Evolutionary conservation across 2,329 filamentous ascomycete species (phyloP).

Genomic region (Cryphonectria carpinicola): DNA sequence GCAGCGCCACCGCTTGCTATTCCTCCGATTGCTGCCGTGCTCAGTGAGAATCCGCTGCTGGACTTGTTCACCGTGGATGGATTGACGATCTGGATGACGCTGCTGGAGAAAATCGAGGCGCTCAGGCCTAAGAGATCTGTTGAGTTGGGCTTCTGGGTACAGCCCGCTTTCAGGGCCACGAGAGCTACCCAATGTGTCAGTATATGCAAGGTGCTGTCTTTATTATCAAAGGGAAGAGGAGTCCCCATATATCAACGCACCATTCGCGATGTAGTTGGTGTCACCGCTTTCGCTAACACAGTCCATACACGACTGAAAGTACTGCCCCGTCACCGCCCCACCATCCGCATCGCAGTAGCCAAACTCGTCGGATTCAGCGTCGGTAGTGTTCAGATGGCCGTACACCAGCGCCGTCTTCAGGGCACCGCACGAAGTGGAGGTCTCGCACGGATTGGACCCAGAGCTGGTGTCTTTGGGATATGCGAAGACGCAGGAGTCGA

Average conservation of each 20-base stretch:
- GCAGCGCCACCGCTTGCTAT: conserved; percentile 47
- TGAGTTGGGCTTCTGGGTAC: conserved; percentile 49
- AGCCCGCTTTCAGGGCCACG: conserved; percentile 55
- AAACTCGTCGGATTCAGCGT: conserved; percentile 4
- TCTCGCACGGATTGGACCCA: conserved; percentile 54
- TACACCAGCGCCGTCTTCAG: conserved; percentile 47
- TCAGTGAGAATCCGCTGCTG: not conserved
- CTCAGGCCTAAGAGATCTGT: conserved; percentile 46
- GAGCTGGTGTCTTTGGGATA: conserved; percentile 52
- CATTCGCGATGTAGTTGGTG: conserved; percentile 53
- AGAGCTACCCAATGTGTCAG: conserved; percentile 44
- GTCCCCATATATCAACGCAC: conserved; percentile 39
- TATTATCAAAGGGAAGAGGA: too few species aligned
- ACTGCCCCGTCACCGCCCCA: conserved; percentile 39
- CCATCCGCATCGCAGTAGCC: conserved; percentile 39
- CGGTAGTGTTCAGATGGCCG: conserved; percentile 36
- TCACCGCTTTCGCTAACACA: conserved; percentile 50
- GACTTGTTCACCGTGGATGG: conserved; percentile 3
- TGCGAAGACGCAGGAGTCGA: conserved; percentile 57
- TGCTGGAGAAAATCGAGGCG: conserved; percentile 49
- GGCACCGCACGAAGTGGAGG: conserved; percentile 53
- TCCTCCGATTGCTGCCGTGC: conserved; percentile 43
- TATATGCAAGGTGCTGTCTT: not conserved
- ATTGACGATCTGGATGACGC: conserved; percentile 31
- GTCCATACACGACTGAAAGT: conserved; percentile 46